phyloP scores from a whole-genome alignment of 163 green algal genomes.

The Prototheca wickerhamii region DNA sequence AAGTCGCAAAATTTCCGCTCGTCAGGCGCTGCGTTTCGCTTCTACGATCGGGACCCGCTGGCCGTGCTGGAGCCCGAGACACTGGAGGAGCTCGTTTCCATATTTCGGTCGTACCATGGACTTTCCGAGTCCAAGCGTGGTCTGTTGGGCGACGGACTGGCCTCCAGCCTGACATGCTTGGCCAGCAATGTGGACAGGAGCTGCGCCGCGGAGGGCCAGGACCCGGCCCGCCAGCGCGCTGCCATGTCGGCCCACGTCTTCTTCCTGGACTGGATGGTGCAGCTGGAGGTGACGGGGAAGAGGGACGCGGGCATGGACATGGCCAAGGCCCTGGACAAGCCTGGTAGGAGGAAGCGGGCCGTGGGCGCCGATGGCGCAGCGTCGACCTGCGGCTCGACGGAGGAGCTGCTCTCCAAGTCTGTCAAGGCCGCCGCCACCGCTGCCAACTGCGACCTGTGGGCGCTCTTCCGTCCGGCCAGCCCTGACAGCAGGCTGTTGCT shows the following conservation, averaged over 20 bases:
- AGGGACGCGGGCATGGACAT: conserved; percentile 48
- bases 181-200: conserved; percentile 27
- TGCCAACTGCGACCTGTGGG: conserved; percentile 44
- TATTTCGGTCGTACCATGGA: conserved; percentile 27
- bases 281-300: neutral
- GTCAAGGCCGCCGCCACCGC: conserved; percentile 30
- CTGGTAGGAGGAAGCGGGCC: too few relatives aligned
- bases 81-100: conserved; percentile 42
- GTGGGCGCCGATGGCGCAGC: too few relatives aligned
- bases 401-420: conserved; percentile 32
- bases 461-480: conserved; percentile 38
- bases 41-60: conserved; percentile 48
- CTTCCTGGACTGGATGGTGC: conserved; percentile 49
- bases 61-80: conserved; percentile 43
- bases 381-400: too few relatives aligned
- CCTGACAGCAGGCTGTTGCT: conserved; percentile 44
- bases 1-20: too few relatives aligned
- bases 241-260: conserved; percentile 64
- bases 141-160: conserved; percentile 53
- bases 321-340: too few relatives aligned
- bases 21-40: conserved; percentile 43
- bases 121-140: conserved; percentile 23
- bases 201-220: conserved; percentile 7
- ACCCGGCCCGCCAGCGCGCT: conserved; percentile 30
- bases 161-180: conserved; percentile 54